Evolutionary conservation across 2,329 filamentous ascomycete genomes (phyloP).

Genomic region (Diaporthe citri): DNA sequence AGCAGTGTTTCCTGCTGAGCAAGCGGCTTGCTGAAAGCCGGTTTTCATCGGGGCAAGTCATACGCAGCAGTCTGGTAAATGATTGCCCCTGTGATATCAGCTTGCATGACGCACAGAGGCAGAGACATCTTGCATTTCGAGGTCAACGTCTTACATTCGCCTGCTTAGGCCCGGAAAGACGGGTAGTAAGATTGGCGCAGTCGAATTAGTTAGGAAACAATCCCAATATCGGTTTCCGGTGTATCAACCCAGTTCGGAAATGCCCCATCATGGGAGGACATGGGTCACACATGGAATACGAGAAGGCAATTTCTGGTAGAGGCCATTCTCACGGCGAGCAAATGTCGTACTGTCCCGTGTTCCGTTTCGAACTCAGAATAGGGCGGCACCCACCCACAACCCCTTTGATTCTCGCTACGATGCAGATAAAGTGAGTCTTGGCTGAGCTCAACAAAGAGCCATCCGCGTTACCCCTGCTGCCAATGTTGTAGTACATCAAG

Average conservation of each 20-base stretch:
- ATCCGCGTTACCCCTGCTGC: neutral
- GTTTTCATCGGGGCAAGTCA: no score
- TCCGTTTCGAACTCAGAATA: neutral
- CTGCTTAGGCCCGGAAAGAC: neutral
- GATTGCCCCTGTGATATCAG: neutral
- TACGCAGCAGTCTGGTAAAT: neutral
- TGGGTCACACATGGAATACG: neutral
- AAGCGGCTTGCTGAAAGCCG: neutral
- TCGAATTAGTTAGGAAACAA: neutral
- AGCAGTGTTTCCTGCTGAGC: neutral
- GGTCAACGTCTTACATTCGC: neutral
- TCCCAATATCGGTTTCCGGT: neutral
- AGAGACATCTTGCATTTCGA: neutral
- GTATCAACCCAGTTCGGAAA: neutral
- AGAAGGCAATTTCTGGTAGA: neutral
- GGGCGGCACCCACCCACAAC: neutral
- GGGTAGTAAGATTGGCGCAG: neutral
- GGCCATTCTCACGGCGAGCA: neutral
- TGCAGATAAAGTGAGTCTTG: neutral
- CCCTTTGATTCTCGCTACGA: neutral
- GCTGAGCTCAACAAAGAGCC: neutral
- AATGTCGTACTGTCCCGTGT: neutral
- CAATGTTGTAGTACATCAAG: neutral
- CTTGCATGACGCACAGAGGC: neutral
- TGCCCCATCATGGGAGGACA: neutral